Base-by-base conservation (phyloP, 345 rosid species). In the Syzygium grande region DNA sequence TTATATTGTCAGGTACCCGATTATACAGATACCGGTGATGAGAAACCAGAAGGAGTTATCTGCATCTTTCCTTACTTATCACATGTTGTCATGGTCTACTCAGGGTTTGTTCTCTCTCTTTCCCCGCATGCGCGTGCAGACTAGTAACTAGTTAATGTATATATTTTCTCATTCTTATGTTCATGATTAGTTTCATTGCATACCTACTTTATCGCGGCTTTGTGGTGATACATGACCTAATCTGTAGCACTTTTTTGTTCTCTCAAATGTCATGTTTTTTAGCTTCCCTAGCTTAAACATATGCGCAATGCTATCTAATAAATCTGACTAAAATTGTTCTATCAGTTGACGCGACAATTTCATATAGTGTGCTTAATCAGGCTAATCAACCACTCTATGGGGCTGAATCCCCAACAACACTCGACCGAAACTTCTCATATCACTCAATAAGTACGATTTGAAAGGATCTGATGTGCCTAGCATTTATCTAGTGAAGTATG, bases 41-140 rank as follows among this genome's bases (percentile, higher is more conserved):
- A 84, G 58, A 51, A 84, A 51, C 58, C 53, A 49, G n/a, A 84
- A 84, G 85, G 85, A 84, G 38, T 84, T 84, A 29, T 84, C 85
- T 53, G 56, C 85, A 51, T 84, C 55, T n/a, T 84, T 84, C 85
- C 58, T 84, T 3, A 51, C 85, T 51, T 84, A 51, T 53, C 85
- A 84, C 85, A 29, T 53, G 25, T 19, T 52, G 59, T 52, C 59
- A 29, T 84, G 59, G 86, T 84, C 86, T 21, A 29, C 54, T 38
- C 86, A 84, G 15, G 85, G 56, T 53, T 27, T 29, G 85, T 51
- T 79, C 46, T 68, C 79, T 68, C 38, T 2, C 79, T 17, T 9
- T 68, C 46, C 46, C 46, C 46, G 6, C 46, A 43, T 43, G 46
- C 46, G 46, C 46, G 46, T 43, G 46, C 46, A 43, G 46, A 43